phyloP scores from a whole-genome alignment of 441 rosid species.

The Bruguiera hainesii region DNA sequence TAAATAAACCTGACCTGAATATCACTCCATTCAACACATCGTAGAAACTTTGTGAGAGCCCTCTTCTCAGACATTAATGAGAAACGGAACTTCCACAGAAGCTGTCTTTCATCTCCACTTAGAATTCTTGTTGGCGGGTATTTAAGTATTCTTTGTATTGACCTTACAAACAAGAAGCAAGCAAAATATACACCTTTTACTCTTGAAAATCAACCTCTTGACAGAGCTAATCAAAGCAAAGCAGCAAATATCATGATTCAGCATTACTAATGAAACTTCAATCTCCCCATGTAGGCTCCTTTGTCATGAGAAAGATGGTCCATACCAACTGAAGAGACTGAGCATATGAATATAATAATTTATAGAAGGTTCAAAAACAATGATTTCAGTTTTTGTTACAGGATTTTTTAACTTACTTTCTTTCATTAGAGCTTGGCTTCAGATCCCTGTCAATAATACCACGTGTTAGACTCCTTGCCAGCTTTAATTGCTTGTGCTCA shows the following conservation, averaged over 20 bases:
- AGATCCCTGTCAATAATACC: slow-evolving; percentile 98
- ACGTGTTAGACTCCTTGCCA: slow-evolving; percentile 95
- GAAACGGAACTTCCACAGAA: slow-evolving; percentile 96
- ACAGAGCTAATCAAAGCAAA: slow-evolving; percentile 3
- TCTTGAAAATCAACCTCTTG: slow-evolving; percentile 17
- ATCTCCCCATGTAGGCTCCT: background rate
- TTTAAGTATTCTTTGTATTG: slow-evolving; percentile 81
- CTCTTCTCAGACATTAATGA: slow-evolving; percentile 93
- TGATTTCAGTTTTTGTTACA: slow-evolving; percentile 7
- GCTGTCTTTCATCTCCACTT: slow-evolving; percentile 98
- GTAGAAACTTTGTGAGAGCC: slow-evolving; percentile 95
- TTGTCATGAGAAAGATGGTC: background rate
- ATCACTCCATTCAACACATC: slow-evolving; percentile 99
- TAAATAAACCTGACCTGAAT: slow-evolving; percentile 56
- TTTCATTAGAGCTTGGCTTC: slow-evolving; percentile 77
- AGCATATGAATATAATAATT: background rate
- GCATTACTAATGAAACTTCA: slow-evolving; percentile 13
- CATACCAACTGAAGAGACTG: background rate
- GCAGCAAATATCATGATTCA: background rate
- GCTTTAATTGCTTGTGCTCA: slow-evolving; percentile 94
- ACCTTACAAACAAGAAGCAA: slow-evolving; percentile 42
- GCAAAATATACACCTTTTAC: slow-evolving; percentile 15
- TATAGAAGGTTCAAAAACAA: background rate
- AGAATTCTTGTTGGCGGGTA: slow-evolving; percentile 91
- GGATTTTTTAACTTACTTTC: slow-evolving; percentile 60